phyloP scores from a whole-genome alignment of 2,329 filamentous ascomycete genomes.

The Piedraia hortae region DNA sequence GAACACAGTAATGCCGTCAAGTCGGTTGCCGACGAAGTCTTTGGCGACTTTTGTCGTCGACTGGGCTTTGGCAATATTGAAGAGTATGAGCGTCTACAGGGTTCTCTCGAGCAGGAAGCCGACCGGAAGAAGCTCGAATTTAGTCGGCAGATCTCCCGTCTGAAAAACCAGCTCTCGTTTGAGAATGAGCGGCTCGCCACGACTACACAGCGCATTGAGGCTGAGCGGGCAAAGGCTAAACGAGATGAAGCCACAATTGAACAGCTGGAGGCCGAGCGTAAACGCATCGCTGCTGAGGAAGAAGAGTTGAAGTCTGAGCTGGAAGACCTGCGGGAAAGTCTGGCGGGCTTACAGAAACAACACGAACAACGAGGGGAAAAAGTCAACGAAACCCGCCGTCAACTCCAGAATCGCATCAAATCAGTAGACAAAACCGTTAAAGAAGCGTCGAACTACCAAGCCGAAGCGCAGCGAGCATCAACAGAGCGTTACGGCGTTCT shows the following conservation, averaged over 20 bases:
- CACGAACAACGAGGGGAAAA: conserved; percentile 43
- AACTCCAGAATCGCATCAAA: conserved; percentile 61
- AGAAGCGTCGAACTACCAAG: conserved; percentile 52
- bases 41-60: conserved; percentile 56
- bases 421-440: conserved; percentile 53
- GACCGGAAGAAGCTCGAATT: conserved; percentile 70
- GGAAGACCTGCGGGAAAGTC: conserved; percentile 42
- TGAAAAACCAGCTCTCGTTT: conserved; percentile 32
- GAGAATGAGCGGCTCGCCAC: conserved; percentile 45
- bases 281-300: conserved; percentile 43
- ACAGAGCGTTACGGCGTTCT: conserved; percentile 62
- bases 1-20: conserved; percentile 37
- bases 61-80: conserved; percentile 75
- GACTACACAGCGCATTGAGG: conserved; percentile 39
- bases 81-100: conserved; percentile 80
- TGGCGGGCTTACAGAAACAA: conserved; percentile 40
- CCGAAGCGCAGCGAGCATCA: conserved; percentile 61
- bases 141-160: conserved; percentile 41
- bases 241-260: conserved; percentile 42
- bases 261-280: conserved; percentile 43
- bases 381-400: conserved; percentile 49
- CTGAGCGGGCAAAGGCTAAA: conserved; percentile 36
- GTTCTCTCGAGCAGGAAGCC: conserved; percentile 71
- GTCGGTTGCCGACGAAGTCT: conserved; percentile 67
- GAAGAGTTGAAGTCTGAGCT: conserved; percentile 49